Percentiles rank a stretch among this genome's conserved stretches.
Evolutionary conservation across 331 rosid species (phyloP).

Genomic region (Cydonia oblonga): DNA sequence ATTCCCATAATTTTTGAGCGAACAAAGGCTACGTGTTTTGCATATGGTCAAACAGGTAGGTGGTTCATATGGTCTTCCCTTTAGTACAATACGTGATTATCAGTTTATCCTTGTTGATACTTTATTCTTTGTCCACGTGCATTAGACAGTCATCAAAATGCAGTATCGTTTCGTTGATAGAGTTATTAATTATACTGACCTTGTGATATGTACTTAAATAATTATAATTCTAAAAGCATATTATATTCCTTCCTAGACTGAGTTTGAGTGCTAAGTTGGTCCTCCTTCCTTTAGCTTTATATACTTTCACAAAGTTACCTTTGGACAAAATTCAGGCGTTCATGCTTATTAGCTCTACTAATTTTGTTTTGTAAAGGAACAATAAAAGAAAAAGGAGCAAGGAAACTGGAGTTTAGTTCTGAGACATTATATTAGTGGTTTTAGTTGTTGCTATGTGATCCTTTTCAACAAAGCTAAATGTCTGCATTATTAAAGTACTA

Average conservation of each 20-base stretch:
- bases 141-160: neutral
- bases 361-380: neutral
- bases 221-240: neutral
- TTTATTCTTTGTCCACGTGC: neutral
- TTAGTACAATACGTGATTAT: neutral
- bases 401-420: neutral
- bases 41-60: conserved; percentile 94
- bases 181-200: neutral
- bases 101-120: neutral
- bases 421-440: neutral
- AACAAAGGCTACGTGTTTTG: conserved; percentile 97
- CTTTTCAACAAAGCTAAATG: neutral
- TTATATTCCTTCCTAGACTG: neutral
- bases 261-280: neutral
- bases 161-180: neutral
- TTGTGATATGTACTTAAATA: neutral
- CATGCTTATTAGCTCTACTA: neutral
- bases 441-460: neutral
- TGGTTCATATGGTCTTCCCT: neutral
- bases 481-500: conserved; percentile 9
- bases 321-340: neutral
- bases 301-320: neutral
- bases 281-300: neutral
- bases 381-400: neutral
- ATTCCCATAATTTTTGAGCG: conserved; percentile 86